Evolutionary conservation across 2,329 filamentous ascomycete genomes (phyloP).

Genomic region (Ophiostoma pallidulum): DNA sequence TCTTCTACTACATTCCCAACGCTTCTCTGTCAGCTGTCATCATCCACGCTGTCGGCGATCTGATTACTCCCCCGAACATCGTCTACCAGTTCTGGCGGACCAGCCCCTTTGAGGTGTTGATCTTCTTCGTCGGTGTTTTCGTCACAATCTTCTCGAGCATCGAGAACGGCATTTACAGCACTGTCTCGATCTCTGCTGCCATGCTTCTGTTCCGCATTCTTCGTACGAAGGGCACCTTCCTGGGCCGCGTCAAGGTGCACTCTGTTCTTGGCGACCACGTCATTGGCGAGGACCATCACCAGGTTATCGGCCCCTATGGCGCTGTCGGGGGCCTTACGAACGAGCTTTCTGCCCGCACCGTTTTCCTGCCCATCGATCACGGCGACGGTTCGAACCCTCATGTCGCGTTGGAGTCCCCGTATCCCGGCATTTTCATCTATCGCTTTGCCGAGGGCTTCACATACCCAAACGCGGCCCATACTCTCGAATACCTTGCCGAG

Average conservation of each 20-base stretch:
- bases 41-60: conserved; percentile 71
- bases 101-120: conserved; percentile 78
- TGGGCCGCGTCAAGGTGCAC: conserved; percentile 75
- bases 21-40: conserved; percentile 65
- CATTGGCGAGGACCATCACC: conserved; percentile 48
- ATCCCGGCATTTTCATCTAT: conserved; percentile 92
- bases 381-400: conserved; percentile 85
- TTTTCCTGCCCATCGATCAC: conserved; percentile 82
- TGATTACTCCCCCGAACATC: conserved; percentile 84
- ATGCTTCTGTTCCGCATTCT: conserved; percentile 76
- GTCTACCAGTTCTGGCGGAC: conserved; percentile 95
- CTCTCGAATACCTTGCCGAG: conserved; percentile 66
- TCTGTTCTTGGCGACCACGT: conserved; percentile 72
- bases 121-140: conserved; percentile 88
- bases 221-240: conserved; percentile 72
- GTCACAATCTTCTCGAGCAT: conserved; percentile 83
- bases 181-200: conserved; percentile 65
- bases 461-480: conserved; percentile 87
- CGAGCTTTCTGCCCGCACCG: conserved; percentile 53
- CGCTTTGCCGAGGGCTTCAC: conserved; percentile 92
- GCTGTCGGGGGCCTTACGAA: conserved; percentile 38
- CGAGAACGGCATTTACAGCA: conserved; percentile 86
- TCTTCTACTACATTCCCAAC: conserved; percentile 75
- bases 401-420: conserved; percentile 68
- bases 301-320: conserved; percentile 40